These are phyloP conservation scores for Candida tallmaniae DNA, from an alignment of 805 yeast species.

Conservation along the genomic window DNA sequence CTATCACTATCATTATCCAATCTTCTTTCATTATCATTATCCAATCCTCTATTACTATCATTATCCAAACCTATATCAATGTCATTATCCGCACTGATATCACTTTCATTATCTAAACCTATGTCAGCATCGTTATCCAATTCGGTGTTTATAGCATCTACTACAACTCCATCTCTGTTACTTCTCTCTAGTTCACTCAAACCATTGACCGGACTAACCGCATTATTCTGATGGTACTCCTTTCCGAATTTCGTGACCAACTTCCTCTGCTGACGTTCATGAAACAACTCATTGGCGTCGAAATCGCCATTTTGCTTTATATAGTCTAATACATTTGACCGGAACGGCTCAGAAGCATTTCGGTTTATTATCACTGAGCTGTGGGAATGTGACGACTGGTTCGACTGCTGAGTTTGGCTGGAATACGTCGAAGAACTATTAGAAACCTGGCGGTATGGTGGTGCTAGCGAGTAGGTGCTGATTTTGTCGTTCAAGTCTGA, in stretches of 20 bases:
- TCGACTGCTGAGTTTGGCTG: slow-evolving; percentile 19
- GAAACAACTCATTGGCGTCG: slow-evolving; percentile 32
- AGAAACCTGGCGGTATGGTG: slow-evolving; percentile 11
- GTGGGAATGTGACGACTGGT: slow-evolving; percentile 11
- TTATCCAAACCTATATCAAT: neutral
- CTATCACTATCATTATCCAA: neutral
- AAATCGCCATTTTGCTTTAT: slow-evolving; percentile 23
- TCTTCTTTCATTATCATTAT: neutral
- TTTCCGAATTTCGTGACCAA: slow-evolving; percentile 28
- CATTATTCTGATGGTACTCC: slow-evolving; percentile 14
- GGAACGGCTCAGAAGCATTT: slow-evolving; percentile 15
- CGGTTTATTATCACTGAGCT: slow-evolving; percentile 15
- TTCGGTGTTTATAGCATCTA: neutral
- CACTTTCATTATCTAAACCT: neutral
- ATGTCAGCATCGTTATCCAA: neutral
- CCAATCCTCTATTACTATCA: neutral
- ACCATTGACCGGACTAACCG: too few relatives aligned
- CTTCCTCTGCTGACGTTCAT: slow-evolving; percentile 28
- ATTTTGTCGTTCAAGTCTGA: neutral
- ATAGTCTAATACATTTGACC: slow-evolving; percentile 31
- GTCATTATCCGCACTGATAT: neutral
- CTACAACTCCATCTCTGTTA: neutral
- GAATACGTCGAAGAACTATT: slow-evolving; percentile 11
- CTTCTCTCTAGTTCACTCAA: too few relatives aligned
- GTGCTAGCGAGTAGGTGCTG: too few relatives aligned